A percentile compares a stretch with the other conserved stretches of the same genome.
Conservation (phyloP, 345 rosid genomes). For the Adansonia digitata region DNA sequence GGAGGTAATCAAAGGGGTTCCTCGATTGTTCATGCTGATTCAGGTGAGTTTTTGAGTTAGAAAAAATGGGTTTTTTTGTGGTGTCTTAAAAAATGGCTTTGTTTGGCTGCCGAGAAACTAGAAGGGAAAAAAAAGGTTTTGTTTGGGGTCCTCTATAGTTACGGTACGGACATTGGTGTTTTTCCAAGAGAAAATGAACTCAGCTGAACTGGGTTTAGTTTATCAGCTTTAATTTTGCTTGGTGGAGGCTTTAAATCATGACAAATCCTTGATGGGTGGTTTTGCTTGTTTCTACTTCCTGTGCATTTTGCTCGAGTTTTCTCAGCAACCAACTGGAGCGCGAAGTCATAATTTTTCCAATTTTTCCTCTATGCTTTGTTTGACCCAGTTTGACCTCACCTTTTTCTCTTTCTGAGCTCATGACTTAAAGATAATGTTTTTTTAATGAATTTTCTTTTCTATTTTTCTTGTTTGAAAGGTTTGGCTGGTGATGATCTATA, state of each 20-base stretch:
- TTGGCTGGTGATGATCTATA: constrained; percentile 39
- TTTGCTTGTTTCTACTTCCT: not conserved
- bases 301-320: constrained; percentile 10
- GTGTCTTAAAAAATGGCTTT: constrained; percentile 8
- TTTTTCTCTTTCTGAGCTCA: not conserved
- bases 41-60: constrained; percentile 27
- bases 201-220: not conserved
- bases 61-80: not conserved
- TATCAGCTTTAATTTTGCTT: not conserved
- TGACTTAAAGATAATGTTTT: not conserved
- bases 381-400: not conserved
- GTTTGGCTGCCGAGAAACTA: constrained; percentile 19
- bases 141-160: constrained; percentile 3
- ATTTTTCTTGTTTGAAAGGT: constrained; percentile 24
- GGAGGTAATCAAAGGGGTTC: constrained; percentile 34
- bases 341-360: not conserved
- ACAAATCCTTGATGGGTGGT: constrained; percentile 3
- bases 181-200: not conserved
- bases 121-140: not conserved
- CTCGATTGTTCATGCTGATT: constrained; percentile 18
- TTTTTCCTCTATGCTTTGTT: not conserved
- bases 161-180: not conserved
- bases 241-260: not conserved
- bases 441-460: not conserved
- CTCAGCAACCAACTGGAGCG: constrained; percentile 19